These are phyloP conservation scores for Dothideomycetes sp. DNA, from an alignment of 2,329 filamentous ascomycete species.

Conservation along the genomic window DNA sequence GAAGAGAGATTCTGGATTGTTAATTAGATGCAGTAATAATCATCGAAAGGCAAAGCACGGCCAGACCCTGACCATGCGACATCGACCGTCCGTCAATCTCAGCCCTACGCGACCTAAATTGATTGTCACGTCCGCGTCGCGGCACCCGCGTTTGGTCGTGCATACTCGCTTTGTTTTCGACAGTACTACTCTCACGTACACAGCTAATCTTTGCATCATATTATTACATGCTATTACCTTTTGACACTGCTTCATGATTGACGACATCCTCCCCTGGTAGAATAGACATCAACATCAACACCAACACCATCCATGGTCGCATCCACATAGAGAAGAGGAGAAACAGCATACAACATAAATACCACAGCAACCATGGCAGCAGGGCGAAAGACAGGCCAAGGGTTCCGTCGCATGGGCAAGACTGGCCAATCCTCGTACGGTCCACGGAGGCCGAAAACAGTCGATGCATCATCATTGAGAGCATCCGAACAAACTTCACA, in stretches of 20 bases:
- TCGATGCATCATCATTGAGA: slow-evolving; percentile 64
- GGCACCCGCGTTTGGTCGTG: neutral
- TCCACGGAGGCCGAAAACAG: slow-evolving; percentile 58
- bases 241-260: neutral
- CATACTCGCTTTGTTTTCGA: slow-evolving; percentile 7
- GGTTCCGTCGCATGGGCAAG: slow-evolving; percentile 34
- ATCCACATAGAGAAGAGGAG: neutral
- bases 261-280: neutral
- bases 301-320: no score
- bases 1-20: no score
- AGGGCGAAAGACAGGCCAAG: slow-evolving; percentile 7
- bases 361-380: slow-evolving; percentile 5
- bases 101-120: slow-evolving; percentile 1
- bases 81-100: neutral
- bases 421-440: slow-evolving; percentile 41
- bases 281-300: neutral
- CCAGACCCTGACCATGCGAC: slow-evolving; percentile 5
- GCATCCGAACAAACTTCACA: slow-evolving; percentile 78
- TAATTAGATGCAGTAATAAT: neutral
- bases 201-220: neutral
- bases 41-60: slow-evolving; percentile 7
- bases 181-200: neutral
- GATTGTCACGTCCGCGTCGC: slow-evolving; percentile 2
- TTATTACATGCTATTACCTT: neutral
- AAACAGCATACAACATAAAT: neutral